Base-by-base conservation (phyloP, 352 stramenopile genomes). In the Globisporangium cylindrosporum region DNA sequence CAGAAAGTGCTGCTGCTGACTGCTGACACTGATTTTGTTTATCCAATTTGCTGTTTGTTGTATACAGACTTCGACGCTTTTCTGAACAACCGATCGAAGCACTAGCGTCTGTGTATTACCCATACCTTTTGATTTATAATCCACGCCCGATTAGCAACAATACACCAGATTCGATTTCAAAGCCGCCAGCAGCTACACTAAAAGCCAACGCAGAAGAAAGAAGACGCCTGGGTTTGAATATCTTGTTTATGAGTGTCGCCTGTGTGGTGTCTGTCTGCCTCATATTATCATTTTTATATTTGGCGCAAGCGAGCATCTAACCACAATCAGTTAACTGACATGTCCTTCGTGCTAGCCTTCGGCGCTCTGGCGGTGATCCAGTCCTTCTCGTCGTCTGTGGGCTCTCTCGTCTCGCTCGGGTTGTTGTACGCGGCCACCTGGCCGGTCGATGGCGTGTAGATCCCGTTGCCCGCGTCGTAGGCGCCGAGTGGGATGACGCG, bases 391-490 rank as follows among this genome's bases (percentile, higher is more conserved):
- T 90, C 71, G 9, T 78, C 72, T 2, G 71, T 78, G 15, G 81
- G 71, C 34, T 88, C 71, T 12, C 86, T 75, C 4, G 80, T 78
- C n/a, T 88, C 79, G 0, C 67, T 72, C n/a, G 79, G 75, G 59
- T 92, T 79, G 29, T 84, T 76, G 56, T 89, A 91, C 29, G 73
- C 71, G 12, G 69, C 72, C 1, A 91, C 77, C 22, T 80, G 79
- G 5, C 67, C 79, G 1, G 78, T 89, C 10, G 81, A 92, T 27
- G 79, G 84, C 24, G 75, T 82, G 75, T 79, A 92, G 66, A 94
- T 89, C 34, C 86, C 84, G 54, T 92, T 92, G 34, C 86, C 86
- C 1, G 86, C 84, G 32, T 94, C 86, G 64, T 85, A 94, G 1
- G 84, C 88, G 1, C 86, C 86, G 8, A 91, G 73, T 27, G 86